phyloP scores from a whole-genome alignment of 345 rosid species.

The Bruguiera gymnorhiza region DNA sequence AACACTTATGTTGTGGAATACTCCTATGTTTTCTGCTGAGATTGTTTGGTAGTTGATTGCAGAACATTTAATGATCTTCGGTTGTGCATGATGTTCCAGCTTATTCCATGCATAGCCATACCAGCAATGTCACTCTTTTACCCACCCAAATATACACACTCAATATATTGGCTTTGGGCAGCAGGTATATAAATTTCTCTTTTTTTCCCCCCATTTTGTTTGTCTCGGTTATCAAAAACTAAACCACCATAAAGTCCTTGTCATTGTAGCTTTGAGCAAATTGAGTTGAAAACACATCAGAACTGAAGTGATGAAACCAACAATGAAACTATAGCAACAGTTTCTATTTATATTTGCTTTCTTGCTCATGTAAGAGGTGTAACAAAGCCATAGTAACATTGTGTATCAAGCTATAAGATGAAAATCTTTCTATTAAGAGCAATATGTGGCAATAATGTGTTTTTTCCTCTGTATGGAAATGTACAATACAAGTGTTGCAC shows the following conservation, averaged over 20 bases:
- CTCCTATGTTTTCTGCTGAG: slow-evolving; percentile 24
- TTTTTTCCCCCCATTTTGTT: not conserved
- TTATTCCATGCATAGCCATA: slow-evolving; percentile 60
- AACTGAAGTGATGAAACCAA: not conserved
- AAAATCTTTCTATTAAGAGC: no score
- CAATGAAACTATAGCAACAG: not conserved
- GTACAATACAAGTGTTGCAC: no score
- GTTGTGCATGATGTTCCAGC: slow-evolving; percentile 73
- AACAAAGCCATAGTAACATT: no score
- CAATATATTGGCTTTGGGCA: slow-evolving; percentile 67
- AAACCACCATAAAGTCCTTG: not conserved
- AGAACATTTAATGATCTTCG: slow-evolving; percentile 84
- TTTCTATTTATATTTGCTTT: no score
- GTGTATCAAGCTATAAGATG: no score
- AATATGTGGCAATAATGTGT: no score
- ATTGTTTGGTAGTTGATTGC: slow-evolving; percentile 57
- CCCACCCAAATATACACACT: slow-evolving; percentile 68
- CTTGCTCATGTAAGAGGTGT: no score
- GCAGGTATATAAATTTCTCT: slow-evolving; percentile 48
- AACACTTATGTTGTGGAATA: slow-evolving; percentile 1
- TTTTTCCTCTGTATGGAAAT: no score
- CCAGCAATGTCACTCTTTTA: slow-evolving; percentile 51
- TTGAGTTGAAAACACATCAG: not conserved
- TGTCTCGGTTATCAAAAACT: not conserved
- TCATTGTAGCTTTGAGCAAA: not conserved